Conservation (phyloP, 2,329 filamentous ascomycete species). For the Nemania diffusa region DNA sequence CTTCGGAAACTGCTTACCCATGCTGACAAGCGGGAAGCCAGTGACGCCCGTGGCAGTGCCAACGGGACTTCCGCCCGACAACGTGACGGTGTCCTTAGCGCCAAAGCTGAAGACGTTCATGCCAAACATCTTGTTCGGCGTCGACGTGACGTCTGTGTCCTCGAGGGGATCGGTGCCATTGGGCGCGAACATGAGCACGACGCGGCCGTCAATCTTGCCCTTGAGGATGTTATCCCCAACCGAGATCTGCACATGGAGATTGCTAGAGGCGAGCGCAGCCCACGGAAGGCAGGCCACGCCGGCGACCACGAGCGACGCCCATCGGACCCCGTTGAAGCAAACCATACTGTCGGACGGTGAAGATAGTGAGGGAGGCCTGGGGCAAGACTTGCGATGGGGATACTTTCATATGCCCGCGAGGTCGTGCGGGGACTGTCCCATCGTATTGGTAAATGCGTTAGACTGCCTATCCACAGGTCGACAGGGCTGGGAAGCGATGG, state of each 20-base stretch:
- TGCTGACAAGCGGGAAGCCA: constrained; percentile 36
- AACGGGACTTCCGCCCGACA: constrained; percentile 27
- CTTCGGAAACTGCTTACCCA: constrained; percentile 20
- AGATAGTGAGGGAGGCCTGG: neutral
- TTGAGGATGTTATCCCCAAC: constrained; percentile 38
- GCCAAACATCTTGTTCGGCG: constrained; percentile 42
- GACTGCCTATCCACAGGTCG: neutral
- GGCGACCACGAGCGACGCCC: constrained; percentile 30
- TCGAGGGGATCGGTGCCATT: constrained; percentile 40
- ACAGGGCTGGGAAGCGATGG: too few species aligned
- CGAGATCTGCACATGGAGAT: constrained; percentile 41
- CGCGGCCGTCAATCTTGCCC: constrained; percentile 36
- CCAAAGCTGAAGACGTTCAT: constrained; percentile 39
- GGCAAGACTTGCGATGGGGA: neutral
- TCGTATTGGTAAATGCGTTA: constrained; percentile 10
- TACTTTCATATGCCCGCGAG: constrained; percentile 15
- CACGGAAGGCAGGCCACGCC: constrained; percentile 23
- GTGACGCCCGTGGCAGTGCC: constrained; percentile 33
- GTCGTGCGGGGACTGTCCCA: constrained; percentile 13
- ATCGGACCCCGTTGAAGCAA: constrained; percentile 25
- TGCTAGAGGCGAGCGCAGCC: constrained; percentile 9
- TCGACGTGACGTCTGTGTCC: constrained; percentile 39
- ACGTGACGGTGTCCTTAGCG: constrained; percentile 27
- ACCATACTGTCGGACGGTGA: constrained; percentile 22
- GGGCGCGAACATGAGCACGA: constrained; percentile 43